Evolutionary conservation across 2,329 filamentous ascomycete genomes (phyloP), one percentile per base, ranked within the genome.

Genomic region (Colletotrichum falcatum): DNA sequence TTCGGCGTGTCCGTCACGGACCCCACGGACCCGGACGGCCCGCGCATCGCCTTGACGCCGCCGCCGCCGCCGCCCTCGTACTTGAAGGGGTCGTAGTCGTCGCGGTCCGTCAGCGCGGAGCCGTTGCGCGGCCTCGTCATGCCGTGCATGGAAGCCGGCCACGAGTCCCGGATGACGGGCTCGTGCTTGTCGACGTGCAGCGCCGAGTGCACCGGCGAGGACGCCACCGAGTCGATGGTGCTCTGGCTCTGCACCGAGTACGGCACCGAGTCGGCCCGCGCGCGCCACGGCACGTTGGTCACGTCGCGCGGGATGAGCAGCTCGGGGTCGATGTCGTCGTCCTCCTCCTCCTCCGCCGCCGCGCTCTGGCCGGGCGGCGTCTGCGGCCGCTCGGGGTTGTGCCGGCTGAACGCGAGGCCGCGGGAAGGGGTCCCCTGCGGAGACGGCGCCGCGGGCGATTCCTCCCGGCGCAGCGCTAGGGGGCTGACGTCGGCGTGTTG

Each of bases 191-290:
- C 77, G 18, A 63, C 71, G 0, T 73, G 70, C 33, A 75, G 61
- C 1, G 75, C 67, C 1, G 75, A 74, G 63, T 76, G 77, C 8
- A 75, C 66, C 1, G 79, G 80, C 3, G 80, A 81, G 0, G 77
- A 76, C 0, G 78, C 76, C 0, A 76, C 70, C 0, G 81, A 80
- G 14, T 80, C 80, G 3, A 81, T 58, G 1, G 80, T 81, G 30
- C 76, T 79, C 48, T 78, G 77, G 74, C 80, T 82, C 54, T 74
- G 76, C 23, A 78, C 53, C 1, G 81, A 83, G 54, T 76, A 75
- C 0, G 81, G 79, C 1, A 78, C 77, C 23, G 78, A 80, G 28
- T 77, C 77, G 23, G 74, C 74, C 16, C 77, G 75, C 4, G 71
- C 74, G 53, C 77, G 75, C 79, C 78, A 82, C 0, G 78, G 66